Base-by-base conservation (phyloP, 2,329 filamentous ascomycete species). In the Sporothrix phasma region DNA sequence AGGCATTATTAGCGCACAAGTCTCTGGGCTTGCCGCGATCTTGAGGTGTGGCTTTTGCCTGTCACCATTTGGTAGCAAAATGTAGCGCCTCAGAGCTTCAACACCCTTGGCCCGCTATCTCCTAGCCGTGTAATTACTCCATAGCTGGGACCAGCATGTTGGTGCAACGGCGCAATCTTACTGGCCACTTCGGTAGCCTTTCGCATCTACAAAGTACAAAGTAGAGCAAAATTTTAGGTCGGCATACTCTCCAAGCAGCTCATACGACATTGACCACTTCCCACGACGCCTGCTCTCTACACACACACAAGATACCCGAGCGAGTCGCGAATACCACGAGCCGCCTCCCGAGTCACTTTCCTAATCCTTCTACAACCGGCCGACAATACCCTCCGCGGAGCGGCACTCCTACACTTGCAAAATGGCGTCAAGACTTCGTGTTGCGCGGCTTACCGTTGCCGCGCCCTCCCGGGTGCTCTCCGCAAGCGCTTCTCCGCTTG, bases 121-220 rank as follows among this genome's bases (percentile, higher is more conserved):
- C 15, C 31, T 19, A 31, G 6, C 51, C 51, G 19, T n/a, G n/a
- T n/a, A 15, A 8, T 31, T 31, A 15, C 19, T 17, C n/a, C 31
- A 17, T 10, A 3, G 15, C 19, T 7, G 29, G 22, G 10, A 19
- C 46, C 6, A 2, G 31, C 4, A 11, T 41, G 47, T 37, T 46
- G 61, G 24, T 37, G 17, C 31, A 7, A 24, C 29, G 47, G 26
- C 19, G 47, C 45, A 63, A 46, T 53, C 54, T 66, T n/a, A 67
- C 64, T 66, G 64, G 66, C 61, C 66, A 67, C 63, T 67, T 65
- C 58, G 22, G 39, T 22, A 43, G 51, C 61, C 51, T 49, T 56
- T 26, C 26, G 24, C 58, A 60, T 13, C 11, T 19, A n/a, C n/a
- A n/a, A n/a, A n/a, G n/a, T n/a, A n/a, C n/a, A n/a, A n/a, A n/a